phyloP scores from a whole-genome alignment of 805 yeast species.

The Osmozyma mogii region DNA sequence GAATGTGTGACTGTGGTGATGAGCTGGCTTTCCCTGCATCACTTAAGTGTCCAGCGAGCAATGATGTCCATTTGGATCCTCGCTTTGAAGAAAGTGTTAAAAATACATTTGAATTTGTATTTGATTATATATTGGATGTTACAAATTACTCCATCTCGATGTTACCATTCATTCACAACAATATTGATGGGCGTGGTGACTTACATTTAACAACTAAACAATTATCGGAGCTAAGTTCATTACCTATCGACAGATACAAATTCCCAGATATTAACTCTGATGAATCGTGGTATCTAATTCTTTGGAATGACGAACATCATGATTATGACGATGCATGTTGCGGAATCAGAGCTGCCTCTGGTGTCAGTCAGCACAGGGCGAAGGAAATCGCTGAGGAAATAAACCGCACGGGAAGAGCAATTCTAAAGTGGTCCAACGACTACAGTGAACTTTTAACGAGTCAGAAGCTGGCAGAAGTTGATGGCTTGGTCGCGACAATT shows the following conservation, averaged over 20 bases:
- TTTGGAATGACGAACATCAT: constrained; percentile 81
- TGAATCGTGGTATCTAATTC: constrained; percentile 37
- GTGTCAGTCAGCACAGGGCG: constrained; percentile 19
- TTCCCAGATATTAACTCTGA: constrained; percentile 24
- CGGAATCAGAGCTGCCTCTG: constrained; percentile 34
- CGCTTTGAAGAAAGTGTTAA: constrained; percentile 14
- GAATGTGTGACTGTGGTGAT: constrained; percentile 73
- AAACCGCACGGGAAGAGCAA: constrained; percentile 43
- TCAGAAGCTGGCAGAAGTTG: constrained; percentile 32
- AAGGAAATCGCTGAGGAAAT: constrained; percentile 34
- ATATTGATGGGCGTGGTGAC: constrained; percentile 18
- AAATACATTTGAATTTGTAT: constrained; percentile 22
- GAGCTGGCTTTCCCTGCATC: constrained; percentile 49
- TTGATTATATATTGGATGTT: constrained; percentile 40
- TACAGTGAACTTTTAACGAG: constrained; percentile 20
- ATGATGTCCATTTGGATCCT: constrained; percentile 6
- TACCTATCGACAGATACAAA: constrained; percentile 26
- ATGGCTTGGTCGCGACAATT: constrained; percentile 51
- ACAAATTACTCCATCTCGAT: constrained; percentile 31
- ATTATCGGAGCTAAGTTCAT: constrained; percentile 23
- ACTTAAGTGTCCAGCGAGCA: constrained; percentile 39
- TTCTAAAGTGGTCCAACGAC: constrained; percentile 28
- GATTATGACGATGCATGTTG: constrained; percentile 46
- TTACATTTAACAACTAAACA: constrained; percentile 15
- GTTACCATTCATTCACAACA: constrained; percentile 31